phyloP scores from a whole-genome alignment of 2,329 filamentous ascomycete genomes.

The Pyrenophora tritici-repentis region DNA sequence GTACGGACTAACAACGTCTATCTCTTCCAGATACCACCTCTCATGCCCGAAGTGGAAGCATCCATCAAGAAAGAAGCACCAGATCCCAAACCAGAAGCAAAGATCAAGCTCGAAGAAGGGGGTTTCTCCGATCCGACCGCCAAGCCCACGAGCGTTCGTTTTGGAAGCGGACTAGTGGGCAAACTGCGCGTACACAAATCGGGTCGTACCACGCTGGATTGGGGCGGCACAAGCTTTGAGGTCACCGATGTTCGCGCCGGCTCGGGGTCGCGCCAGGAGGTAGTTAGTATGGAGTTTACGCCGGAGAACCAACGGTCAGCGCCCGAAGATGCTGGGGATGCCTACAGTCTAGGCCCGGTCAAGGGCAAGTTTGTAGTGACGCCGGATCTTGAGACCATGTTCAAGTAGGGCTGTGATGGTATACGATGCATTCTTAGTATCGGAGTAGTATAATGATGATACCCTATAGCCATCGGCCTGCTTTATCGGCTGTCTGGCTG shows the following conservation, averaged over 20 bases:
- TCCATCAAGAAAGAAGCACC: slow-evolving; percentile 39
- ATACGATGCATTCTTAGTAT: not conserved
- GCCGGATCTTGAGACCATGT: slow-evolving; percentile 63
- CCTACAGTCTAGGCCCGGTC: slow-evolving; percentile 65
- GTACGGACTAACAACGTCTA: slow-evolving; percentile 61
- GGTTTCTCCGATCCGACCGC: slow-evolving; percentile 26
- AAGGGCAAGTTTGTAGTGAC: slow-evolving; percentile 67
- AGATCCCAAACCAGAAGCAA: slow-evolving; percentile 27
- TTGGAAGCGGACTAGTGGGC: slow-evolving; percentile 61
- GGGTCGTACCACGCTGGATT: slow-evolving; percentile 65
- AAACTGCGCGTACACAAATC: slow-evolving; percentile 66
- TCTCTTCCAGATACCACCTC: slow-evolving; percentile 67
- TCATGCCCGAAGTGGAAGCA: slow-evolving; percentile 61
- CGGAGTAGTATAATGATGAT: not conserved
- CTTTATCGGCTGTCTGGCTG: too few species aligned
- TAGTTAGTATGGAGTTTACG: slow-evolving; percentile 48
- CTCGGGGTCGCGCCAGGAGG: slow-evolving; percentile 65
- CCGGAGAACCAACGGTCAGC: slow-evolving; percentile 44
- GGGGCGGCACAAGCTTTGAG: slow-evolving; percentile 65
- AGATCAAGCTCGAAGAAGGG: slow-evolving; percentile 42
- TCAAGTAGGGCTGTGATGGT: slow-evolving; percentile 30
- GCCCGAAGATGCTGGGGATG: slow-evolving; percentile 48
- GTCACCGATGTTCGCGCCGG: slow-evolving; percentile 59
- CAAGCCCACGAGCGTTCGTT: slow-evolving; percentile 35
- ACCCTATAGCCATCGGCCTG: not conserved